Base-by-base conservation (phyloP, 2,329 filamentous ascomycete species). In the Colletotrichum acutatum region DNA sequence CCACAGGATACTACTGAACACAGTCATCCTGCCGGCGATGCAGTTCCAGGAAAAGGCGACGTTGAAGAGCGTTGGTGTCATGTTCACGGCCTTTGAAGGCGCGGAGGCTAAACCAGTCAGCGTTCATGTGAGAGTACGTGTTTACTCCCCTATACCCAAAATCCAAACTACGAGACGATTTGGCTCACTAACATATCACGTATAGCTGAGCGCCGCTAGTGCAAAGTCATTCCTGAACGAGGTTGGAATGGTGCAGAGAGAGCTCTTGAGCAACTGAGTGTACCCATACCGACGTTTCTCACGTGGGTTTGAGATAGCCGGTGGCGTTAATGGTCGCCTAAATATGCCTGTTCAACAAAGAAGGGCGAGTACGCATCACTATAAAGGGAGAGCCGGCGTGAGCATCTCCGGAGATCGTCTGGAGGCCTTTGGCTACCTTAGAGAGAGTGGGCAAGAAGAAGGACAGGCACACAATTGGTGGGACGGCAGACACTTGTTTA, bases 1-100 rank as follows among this genome's bases (percentile, higher is more conserved):
- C 1, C 91, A 95, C 78, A 90, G 95, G 26, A 91, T 98, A 66
- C 92, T 98, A 74, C 86, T 98, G 63, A 98, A 98, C 83, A 94
- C 93, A 1, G 90, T 92, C 1, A 88, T 98, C 72, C 90, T 95
- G 72, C 92, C 94, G 70, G 90, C 91, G 5, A 93, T 97, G 89
- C 90, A 91, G 57, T 94, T 97, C 78, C 92, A 95, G 73, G 90
- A 95, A 64, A 93, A 93, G 77, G 91, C 94, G 34, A 90, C 89
- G 54, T 89, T 93, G 74, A 94, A 94, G 81, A 89, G 90, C 57
- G 87, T 95, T 60, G 88, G 90, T 66, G 89, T 97, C 26, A 78
- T 91, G 49, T 92, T 92, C 77, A 92, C 89, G 0, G 90, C 90
- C 11, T 89, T 92, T 72, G 90, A 91, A 76, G 89, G 86, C 26